Base-by-base conservation (phyloP, 1,284 basidiomycete species). In the Anthracocystis panici-leucophaei region DNA sequence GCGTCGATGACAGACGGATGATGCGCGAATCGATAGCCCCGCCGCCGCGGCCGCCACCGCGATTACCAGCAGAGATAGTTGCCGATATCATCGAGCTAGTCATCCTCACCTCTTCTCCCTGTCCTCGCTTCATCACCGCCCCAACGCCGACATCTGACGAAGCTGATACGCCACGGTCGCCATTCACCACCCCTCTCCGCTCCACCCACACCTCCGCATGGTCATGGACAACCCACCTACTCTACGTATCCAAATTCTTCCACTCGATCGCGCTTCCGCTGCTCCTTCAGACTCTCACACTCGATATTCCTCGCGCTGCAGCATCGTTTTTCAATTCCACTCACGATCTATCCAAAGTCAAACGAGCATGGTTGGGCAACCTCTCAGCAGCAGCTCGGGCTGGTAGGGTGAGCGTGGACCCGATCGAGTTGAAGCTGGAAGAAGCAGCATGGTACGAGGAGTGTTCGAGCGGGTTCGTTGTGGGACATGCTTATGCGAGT, bases 361-460 rank as follows among this genome's bases (percentile, higher is more conserved):
- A 55, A 14, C 45, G 65, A 10, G 73, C 61, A 14, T 76, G 73
- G 73, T 18, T 76, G 1, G 73, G 68, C 27, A 76, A 72, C n/a
- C 23, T 71, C 12, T 53, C 60, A 1, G 53, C 60, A 2, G 18
- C 66, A 5, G 29, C 23, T 5, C 48, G 61, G 23, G 18, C 29
- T 0, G 54, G 50, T 3, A 6, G 57, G 3, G 4, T 57, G 3
- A 42, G 25, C 2, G 9, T 73, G 0, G 57, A 73, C 16, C 74
- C 69, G 18, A 20, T 69, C 0, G 27, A 29, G 23, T 20, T 58
- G 40, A 45, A 42, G n/a, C 31, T 77, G 20, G 12, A 52, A 2
- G 69, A 77, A 38, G 69, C 63, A 1, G 74, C 48, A 2, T 77
- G 74, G 74, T 77, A 66, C 41, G 62, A 72, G 14, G 66, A 73